Evolutionary conservation across 345 rosid species (phyloP).

Genomic region (Nephelium lappaceum): DNA sequence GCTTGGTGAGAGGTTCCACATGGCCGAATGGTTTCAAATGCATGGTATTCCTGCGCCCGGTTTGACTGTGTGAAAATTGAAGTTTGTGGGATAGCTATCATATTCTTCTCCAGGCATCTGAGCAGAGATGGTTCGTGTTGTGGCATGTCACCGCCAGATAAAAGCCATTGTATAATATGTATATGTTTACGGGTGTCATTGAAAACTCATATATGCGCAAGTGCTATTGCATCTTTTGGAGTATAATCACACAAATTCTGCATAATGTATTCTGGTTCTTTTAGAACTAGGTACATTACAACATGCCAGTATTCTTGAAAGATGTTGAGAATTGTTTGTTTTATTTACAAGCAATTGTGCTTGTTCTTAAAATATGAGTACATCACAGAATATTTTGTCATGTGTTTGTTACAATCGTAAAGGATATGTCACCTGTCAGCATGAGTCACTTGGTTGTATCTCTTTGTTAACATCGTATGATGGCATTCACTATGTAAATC

Average conservation of each 20-base stretch:
- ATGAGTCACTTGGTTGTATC: no score
- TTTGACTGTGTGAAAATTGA: constrained; percentile 27
- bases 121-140: background rate
- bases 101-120: background rate
- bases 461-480: background rate
- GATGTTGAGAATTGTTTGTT: background rate
- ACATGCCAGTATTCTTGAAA: background rate
- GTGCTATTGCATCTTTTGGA: background rate
- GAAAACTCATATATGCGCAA: background rate
- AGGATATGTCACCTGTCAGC: no score
- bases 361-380: background rate
- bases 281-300: background rate
- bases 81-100: background rate
- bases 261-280: constrained; percentile 6
- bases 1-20: constrained; percentile 74
- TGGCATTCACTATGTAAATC: background rate
- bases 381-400: background rate
- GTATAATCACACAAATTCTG: background rate
- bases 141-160: background rate
- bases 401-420: no score
- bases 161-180: background rate
- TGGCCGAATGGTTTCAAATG: constrained; percentile 97
- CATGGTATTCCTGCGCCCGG: constrained; percentile 82
- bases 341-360: background rate
- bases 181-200: background rate